These are phyloP conservation scores for Fomitopsis palustris DNA, from an alignment of 1,284 basidiomycete genomes.

Conservation along the genomic window DNA sequence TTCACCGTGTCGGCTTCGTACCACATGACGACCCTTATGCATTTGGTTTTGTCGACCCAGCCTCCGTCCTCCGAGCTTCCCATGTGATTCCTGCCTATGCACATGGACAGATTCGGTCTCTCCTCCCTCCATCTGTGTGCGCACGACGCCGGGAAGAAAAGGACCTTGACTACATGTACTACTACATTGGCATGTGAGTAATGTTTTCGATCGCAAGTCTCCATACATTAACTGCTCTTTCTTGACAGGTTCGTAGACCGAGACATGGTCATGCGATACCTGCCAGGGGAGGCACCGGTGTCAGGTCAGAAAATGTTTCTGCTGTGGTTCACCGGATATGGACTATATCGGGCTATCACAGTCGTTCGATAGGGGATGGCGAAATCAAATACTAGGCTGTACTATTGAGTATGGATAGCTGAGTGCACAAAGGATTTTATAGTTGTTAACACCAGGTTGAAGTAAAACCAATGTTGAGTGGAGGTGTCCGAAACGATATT, in stretches of 20 bases:
- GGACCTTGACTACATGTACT: constrained; percentile 12
- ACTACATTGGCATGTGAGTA: constrained; percentile 21
- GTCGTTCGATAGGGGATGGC: too few species aligned
- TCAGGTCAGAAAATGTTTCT: too few species aligned
- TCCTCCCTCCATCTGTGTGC: neutral
- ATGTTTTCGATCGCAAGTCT: constrained; percentile 9
- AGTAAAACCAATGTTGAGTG: too few species aligned
- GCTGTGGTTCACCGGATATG: too few species aligned
- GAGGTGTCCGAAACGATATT: too few species aligned
- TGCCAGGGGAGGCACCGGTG: neutral
- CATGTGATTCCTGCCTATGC: constrained; percentile 36
- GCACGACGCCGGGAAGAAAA: neutral
- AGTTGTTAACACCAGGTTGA: too few species aligned
- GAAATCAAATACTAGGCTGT: too few species aligned
- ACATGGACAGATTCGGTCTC: neutral
- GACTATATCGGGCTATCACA: too few species aligned
- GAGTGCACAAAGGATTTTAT: too few species aligned
- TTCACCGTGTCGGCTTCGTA: constrained; percentile 33
- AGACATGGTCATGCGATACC: neutral
- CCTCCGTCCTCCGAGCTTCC: constrained; percentile 27
- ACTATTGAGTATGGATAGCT: too few species aligned
- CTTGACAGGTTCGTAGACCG: neutral
- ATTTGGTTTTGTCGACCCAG: constrained; percentile 40
- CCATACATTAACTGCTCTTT: too few species aligned
- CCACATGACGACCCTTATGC: constrained; percentile 21